Base-by-base conservation (phyloP, 2,329 filamentous ascomycete genomes). In the Pestalotiopsis sp. region DNA sequence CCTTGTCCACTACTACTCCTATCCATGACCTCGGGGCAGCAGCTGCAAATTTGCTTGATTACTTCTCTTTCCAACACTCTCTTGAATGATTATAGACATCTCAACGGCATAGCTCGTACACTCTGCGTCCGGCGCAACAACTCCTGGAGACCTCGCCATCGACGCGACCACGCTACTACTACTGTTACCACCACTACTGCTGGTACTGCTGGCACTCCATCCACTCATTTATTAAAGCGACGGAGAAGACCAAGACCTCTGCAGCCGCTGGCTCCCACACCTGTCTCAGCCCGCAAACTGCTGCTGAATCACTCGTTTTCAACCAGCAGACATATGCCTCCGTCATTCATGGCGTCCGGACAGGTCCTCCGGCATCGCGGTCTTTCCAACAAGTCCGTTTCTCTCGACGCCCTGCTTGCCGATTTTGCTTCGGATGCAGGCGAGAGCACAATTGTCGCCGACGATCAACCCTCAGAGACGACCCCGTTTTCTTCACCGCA, bases 31-130 rank as follows among this genome's bases (percentile, higher is more conserved):
- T 72, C 74, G 59, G 70, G 69, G 69, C 74, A 72, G 69, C 74
- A 75, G 70, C 58, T 78, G 68, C 75, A 76, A 73, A 76, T 78
- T 73, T 78, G 73, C 69, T 74, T 76, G 59, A 70, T 77, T 72
- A 73, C 74, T 66, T 69, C 75, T 61, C 68, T 72, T 72, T 78
- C 74, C 70, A 73, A 73, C 73, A 70, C 74, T 76, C 75, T 76
- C 73, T 77, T 76, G 67, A 72, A 74, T 49, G 60, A 69, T 70
- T 67, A 76, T 67, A 74, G 70, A 61, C 73, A 72, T 27, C 66
- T 77, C 63, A 72, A 72, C 70, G 73, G 71, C 66, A 71, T 78
- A 61, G 71, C 75, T 63, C 68, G 66, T 65, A 66, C 72, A 70
- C 67, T 76, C 70, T 75, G 75, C 73, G 75, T 72, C 69, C 75